Conservation (phyloP, 305 asterid genomes). For the Rubia peregrina region DNA sequence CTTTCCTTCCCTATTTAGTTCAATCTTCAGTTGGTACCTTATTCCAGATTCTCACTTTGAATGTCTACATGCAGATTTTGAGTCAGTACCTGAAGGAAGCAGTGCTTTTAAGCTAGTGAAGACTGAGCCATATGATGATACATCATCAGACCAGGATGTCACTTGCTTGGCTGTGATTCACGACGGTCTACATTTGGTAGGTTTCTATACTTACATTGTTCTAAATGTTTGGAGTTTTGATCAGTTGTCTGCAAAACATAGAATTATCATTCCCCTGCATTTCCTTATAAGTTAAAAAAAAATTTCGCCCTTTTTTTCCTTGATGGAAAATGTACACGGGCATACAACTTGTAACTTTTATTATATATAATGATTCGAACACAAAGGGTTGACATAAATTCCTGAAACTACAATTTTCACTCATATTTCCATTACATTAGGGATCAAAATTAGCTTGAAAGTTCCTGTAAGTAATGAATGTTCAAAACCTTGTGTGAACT, state of each 20-base stretch:
- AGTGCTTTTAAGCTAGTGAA: constrained; percentile 8
- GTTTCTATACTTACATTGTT: constrained; percentile 2
- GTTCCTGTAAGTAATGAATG: neutral
- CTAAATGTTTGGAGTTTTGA: neutral
- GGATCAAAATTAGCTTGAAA: neutral
- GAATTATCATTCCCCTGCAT: neutral
- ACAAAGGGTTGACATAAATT: neutral
- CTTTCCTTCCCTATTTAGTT: neutral
- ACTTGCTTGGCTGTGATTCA: constrained; percentile 17
- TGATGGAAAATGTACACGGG: neutral
- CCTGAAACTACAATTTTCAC: neutral
- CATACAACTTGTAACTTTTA: neutral
- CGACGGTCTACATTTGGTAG: constrained; percentile 21
- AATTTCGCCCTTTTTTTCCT: neutral
- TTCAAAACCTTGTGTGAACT: neutral
- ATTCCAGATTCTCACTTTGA: neutral
- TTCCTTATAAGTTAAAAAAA: neutral
- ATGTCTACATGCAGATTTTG: constrained; percentile 4
- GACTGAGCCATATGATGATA: constrained; percentile 18
- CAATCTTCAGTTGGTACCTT: neutral
- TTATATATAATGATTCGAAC: neutral
- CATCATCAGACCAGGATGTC: constrained; percentile 4
- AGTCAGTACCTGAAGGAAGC: neutral
- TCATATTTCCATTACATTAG: neutral
- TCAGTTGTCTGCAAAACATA: neutral